These are phyloP conservation scores for Amoeboaphelidium occidentale DNA, from an alignment of 371 early-diverging fungal genomes.

Conservation along the genomic window DNA sequence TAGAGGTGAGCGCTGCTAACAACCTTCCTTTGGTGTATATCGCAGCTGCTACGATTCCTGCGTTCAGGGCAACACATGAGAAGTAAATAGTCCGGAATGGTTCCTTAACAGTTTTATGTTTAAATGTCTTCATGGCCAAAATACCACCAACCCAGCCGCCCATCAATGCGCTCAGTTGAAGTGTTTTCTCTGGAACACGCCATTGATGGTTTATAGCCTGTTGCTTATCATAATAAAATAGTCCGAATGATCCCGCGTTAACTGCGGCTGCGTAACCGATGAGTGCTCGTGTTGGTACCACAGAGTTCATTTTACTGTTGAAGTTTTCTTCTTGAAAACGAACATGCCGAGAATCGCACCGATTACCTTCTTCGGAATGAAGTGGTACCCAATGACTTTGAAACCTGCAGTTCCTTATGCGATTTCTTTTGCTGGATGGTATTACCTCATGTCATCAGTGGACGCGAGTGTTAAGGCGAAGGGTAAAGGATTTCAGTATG, in stretches of 20 bases:
- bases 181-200: constrained; percentile 17
- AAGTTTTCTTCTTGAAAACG: no score
- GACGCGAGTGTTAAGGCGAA: background rate
- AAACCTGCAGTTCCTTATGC: background rate
- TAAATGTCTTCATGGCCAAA: constrained; percentile 17
- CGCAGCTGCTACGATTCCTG: background rate
- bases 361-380: background rate
- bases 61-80: background rate
- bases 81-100: background rate
- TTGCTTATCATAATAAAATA: constrained; percentile 22
- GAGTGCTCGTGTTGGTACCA: no score
- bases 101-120: constrained; percentile 21
- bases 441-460: background rate
- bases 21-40: no score
- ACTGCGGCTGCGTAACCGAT: background rate
- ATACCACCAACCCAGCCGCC: constrained; percentile 23
- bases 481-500: no score
- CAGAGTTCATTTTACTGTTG: no score
- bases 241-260: constrained; percentile 9
- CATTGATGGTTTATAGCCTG: constrained; percentile 15
- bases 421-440: background rate
- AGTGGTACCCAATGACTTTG: background rate
- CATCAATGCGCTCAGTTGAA: constrained; percentile 17
- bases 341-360: no score
- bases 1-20: no score